Percentiles rank a stretch among this genome's conserved stretches.
phyloP scores from a whole-genome alignment of 2,329 filamentous ascomycete genomes.

The Fusarium pseudoanthophilum region DNA sequence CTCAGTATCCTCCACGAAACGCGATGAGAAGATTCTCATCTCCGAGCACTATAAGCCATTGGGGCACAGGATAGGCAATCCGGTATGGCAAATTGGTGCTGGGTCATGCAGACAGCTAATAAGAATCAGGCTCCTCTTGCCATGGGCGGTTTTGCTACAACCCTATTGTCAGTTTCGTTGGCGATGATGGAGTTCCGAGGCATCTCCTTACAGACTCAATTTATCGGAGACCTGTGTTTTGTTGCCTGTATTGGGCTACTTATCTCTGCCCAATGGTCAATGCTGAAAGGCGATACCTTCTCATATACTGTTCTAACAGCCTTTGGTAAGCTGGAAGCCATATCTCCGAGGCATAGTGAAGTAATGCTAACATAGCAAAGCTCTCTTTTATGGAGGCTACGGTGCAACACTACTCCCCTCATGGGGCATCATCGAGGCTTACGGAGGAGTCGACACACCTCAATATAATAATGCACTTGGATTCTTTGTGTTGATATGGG shows the following conservation, averaged over 20 bases:
- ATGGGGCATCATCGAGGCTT: constrained; percentile 38
- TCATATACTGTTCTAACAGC: constrained; percentile 43
- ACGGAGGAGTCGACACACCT: constrained; percentile 28
- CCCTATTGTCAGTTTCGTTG: constrained; percentile 39
- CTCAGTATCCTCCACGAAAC: constrained; percentile 6
- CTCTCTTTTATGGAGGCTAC: constrained; percentile 44
- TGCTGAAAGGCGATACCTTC: constrained; percentile 44
- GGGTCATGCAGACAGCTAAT: neutral
- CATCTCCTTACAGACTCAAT: constrained; percentile 39
- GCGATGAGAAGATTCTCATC: neutral
- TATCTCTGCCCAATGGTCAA: constrained; percentile 44
- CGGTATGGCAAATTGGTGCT: neutral
- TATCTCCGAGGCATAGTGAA: neutral
- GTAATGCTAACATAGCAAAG: constrained; percentile 12
- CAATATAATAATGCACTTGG: constrained; percentile 43
- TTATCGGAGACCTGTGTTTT: constrained; percentile 44
- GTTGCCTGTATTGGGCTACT: constrained; percentile 42
- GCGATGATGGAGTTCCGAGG: constrained; percentile 45
- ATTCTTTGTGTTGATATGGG: constrained; percentile 45
- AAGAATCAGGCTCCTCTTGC: constrained; percentile 30
- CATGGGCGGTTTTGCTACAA: constrained; percentile 45
- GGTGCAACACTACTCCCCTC: constrained; percentile 38
- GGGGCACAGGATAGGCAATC: constrained; percentile 12
- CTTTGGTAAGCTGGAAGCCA: constrained; percentile 30
- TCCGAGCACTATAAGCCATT: neutral